phyloP scores from a whole-genome alignment of 176 grass and related monocot species.

The Coix lacrymajobi region DNA sequence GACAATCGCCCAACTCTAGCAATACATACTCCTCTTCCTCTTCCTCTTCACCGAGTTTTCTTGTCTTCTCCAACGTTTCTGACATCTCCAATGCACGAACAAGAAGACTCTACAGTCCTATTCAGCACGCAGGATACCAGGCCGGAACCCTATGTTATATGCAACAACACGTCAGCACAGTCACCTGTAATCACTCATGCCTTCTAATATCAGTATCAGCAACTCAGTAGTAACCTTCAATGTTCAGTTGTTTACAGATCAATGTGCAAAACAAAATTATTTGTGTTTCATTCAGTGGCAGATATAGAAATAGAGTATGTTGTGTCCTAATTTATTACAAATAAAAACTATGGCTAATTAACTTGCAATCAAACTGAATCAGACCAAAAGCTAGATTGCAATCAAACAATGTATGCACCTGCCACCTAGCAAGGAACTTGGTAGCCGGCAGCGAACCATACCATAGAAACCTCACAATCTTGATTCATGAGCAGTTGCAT shows the following conservation, averaged over 20 bases:
- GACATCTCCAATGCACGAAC: constrained; percentile 29
- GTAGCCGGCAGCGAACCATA: not conserved
- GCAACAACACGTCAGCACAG: not conserved
- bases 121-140: not conserved
- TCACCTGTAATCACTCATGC: not conserved
- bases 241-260: not conserved
- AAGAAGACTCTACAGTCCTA: not conserved
- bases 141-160: not conserved
- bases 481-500: too few relatives aligned
- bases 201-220: not conserved
- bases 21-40: constrained; percentile 22
- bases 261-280: not conserved
- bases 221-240: not conserved
- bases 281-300: too few relatives aligned
- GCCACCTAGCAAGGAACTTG: not conserved
- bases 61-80: constrained; percentile 16
- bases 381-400: not conserved
- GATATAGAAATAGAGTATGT: too few relatives aligned
- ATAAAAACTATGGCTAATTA: not conserved
- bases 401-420: not conserved
- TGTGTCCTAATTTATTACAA: not conserved
- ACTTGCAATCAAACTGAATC: not conserved
- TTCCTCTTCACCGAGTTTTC: constrained; percentile 27
- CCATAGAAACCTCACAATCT: not conserved
- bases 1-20: constrained; percentile 46